Base-by-base conservation (phyloP, 1,139 yeast species). In the Pichia kudriavzevii region DNA sequence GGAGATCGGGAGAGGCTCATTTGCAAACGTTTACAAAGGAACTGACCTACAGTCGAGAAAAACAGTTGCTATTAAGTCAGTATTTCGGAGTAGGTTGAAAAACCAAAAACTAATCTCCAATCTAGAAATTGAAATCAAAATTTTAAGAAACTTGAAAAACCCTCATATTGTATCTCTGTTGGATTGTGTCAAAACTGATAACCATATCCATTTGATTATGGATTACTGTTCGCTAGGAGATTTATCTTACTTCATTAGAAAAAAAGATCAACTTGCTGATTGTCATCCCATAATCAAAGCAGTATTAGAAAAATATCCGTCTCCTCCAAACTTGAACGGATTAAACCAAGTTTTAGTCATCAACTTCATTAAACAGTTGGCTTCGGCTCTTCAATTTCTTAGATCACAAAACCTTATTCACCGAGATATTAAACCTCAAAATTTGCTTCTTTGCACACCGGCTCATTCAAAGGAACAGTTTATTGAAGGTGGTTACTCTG, bases 201-300 rank as follows among this genome's bases (percentile, higher is more conserved):
- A 81, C 9, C 85, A 88, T 58, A 84, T 87, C 61, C 93, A 85
- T 58, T 65, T 91, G 45, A 76, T 88, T n/a, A 91, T 91, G 97
- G 97, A 91, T 56, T 91, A 85, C 60, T 91, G 98, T 56, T 79
- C 96, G 0, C 66, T 91, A 59, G 98, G 98, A 8, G 98, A 91
- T 60, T 67, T 91, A 42, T 82, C 94, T 0, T 84, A 78, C 52
- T 80, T 91, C 49, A 87, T 91, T 36, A 73, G 84, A 50, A 78
- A 75, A 55, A 71, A 91, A 52, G 72, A 72, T 45, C 87, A 81
- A 53, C 63, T 88, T 29, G 72, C 75, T 21, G 69, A 72, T 45
- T 75, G 83, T 4, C 87, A 85, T 54, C 96, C 96, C 0, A 71
- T 83, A 30, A 73, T 88, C 28, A 77, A 79, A 22, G 74, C 85